A percentile compares a stretch with the other conserved stretches of the same genome.
Conservation (phyloP, 176 grass and related monocot species). For the Rhipidocladum racemiflorum region DNA sequence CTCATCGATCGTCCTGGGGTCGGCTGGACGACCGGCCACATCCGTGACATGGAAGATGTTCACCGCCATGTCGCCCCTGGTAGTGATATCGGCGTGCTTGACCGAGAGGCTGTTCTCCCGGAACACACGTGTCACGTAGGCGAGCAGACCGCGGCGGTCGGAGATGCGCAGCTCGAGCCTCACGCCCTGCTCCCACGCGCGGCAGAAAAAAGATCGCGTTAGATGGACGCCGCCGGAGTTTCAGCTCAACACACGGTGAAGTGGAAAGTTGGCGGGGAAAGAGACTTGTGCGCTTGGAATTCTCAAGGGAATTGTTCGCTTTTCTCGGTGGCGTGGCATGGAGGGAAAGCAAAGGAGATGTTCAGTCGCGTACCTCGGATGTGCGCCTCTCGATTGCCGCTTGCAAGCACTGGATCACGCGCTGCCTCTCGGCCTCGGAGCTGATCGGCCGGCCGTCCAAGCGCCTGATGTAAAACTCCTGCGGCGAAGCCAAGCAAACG, state of each 20-base stretch:
- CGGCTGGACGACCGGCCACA: constrained; percentile 49
- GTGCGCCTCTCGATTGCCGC: constrained; percentile 78
- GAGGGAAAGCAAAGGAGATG: constrained; percentile 40
- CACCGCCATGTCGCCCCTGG: constrained; percentile 58
- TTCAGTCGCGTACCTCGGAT: constrained; percentile 65
- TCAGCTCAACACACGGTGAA: constrained; percentile 28
- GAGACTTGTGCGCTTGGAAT: neutral
- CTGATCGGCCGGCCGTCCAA: constrained; percentile 71
- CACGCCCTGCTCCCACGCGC: constrained; percentile 45
- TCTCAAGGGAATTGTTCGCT: constrained; percentile 9
- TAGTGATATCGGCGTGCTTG: constrained; percentile 73
- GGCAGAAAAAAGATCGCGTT: neutral
- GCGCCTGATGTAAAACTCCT: constrained; percentile 78
- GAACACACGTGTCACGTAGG: constrained; percentile 85
- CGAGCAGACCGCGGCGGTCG: constrained; percentile 75
- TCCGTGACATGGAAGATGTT: constrained; percentile 85
- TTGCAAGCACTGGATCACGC: constrained; percentile 72
- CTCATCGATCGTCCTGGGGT: constrained; percentile 62
- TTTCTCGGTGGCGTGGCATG: constrained; percentile 40
- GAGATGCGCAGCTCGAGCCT: constrained; percentile 67
- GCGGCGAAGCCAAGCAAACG: constrained; percentile 17
- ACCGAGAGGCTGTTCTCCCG: constrained; percentile 84
- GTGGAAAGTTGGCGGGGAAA: constrained; percentile 44
- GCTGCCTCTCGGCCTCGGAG: constrained; percentile 75
- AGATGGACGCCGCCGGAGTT: neutral